Base-by-base conservation (phyloP, 805 yeast genomes). In the Deakozyma indianensis region DNA sequence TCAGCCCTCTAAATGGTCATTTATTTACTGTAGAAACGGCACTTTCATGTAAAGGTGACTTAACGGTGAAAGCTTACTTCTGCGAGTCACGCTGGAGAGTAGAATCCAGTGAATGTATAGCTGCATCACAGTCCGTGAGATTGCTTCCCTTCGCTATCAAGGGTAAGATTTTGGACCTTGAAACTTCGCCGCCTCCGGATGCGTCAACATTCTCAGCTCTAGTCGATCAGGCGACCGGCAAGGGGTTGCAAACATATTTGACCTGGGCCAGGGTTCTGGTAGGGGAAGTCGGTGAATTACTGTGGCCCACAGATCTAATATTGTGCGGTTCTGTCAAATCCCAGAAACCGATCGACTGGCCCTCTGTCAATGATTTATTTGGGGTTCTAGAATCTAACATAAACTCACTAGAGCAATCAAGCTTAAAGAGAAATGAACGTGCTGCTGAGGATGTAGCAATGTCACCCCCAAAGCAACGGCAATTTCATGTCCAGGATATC, bases 21-120 rank as follows among this genome's bases (percentile, higher is more conserved):
- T 32, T 55, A 11, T 23, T 54, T 7, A 50, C 52, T 42, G 23
- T 54, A 28, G 56, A 51, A 22, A 50, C 57, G 2, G 43, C 47
- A 9, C 45, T 54, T 16, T 45, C 48, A 1, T 41, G 54, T 4
- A 41, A 43, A 7, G 60, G 60, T 3, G 60, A 56, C 15, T 18
- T 56, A 24, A 23, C 47, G 23, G 22, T 54, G 32, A 51, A 52
- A 43, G 22, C 47, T 24, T 53, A 50, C 38, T 45, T 40, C 21
- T 47, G 49, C 35, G 29, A 45, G 3, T 45, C 51, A 3, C 15
- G 4, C 11, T 43, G 43, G 43, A 21, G 16, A n/a, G 18, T 22
- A 24, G 29, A 16, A 41, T 24, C 4, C 22, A 5, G 11, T 24
- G 24, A 5, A n/a, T 4, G 15, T 7, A 7, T 9, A 9, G 22